A percentile compares a stretch with the other conserved stretches of the same genome.
Conservation (phyloP, 2,329 filamentous ascomycete species). For the Lachnellula suecica region DNA sequence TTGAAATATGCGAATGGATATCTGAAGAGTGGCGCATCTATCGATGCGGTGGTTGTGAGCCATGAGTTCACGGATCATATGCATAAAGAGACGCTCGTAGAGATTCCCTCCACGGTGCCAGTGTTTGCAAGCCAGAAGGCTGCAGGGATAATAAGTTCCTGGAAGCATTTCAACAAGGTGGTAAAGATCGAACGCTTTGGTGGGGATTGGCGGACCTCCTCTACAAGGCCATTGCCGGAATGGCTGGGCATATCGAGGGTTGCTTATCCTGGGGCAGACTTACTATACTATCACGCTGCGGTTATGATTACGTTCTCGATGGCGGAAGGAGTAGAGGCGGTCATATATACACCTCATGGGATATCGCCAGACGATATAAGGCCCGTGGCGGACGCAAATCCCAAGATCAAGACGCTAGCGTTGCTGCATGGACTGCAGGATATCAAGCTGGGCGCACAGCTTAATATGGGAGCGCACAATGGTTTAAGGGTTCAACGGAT, state of each 20-base stretch:
- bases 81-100: constrained; percentile 57
- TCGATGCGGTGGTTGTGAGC: constrained; percentile 59
- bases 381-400: constrained; percentile 42
- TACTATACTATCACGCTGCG: constrained; percentile 61
- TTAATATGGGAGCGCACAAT: constrained; percentile 64
- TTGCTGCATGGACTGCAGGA: constrained; percentile 66
- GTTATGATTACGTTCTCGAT: constrained; percentile 55
- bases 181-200: constrained; percentile 33
- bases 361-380: constrained; percentile 48
- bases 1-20: neutral
- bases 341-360: constrained; percentile 66
- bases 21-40: constrained; percentile 29
- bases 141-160: constrained; percentile 53
- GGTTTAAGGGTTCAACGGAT: constrained; percentile 54
- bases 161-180: constrained; percentile 59
- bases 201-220: constrained; percentile 32
- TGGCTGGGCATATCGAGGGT: constrained; percentile 64
- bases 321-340: constrained; percentile 44
- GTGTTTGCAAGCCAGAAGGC: constrained; percentile 61
- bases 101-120: constrained; percentile 52
- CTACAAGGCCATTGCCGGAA: constrained; percentile 42
- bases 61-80: constrained; percentile 72
- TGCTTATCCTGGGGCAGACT: constrained; percentile 47
- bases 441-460: constrained; percentile 53
- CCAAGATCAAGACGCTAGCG: constrained; percentile 51